These are phyloP conservation scores for Cladosporium sp. DNA, from an alignment of 2,329 filamentous ascomycete species.

Conservation along the genomic window DNA sequence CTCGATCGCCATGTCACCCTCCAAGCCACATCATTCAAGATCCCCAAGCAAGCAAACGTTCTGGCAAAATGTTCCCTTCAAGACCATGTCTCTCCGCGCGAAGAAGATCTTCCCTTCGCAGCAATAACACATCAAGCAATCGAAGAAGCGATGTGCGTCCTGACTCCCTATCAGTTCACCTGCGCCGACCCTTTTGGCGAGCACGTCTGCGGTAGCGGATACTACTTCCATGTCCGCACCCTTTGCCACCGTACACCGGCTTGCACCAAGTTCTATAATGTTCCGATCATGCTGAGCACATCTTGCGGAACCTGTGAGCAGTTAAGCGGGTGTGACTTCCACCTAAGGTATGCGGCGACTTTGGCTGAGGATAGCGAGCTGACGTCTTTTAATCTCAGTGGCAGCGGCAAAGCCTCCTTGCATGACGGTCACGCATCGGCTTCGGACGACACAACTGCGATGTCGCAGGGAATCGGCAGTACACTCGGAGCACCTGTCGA, in stretches of 20 bases:
- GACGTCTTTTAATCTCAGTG: background rate
- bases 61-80: background rate
- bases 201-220: background rate
- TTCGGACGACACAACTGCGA: background rate
- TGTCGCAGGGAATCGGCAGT: background rate
- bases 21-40: background rate
- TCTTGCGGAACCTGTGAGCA: background rate
- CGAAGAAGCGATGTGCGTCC: background rate
- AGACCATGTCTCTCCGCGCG: background rate
- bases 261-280: background rate
- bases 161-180: constrained; percentile 4
- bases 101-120: background rate
- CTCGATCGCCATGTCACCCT: background rate
- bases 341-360: too few relatives aligned
- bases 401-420: background rate
- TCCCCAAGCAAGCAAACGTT: background rate
- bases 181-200: background rate
- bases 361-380: background rate
- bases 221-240: background rate
- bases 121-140: background rate
- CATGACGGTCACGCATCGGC: too few relatives aligned
- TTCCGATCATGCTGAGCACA: background rate
- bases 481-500: background rate
- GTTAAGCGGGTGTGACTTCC: background rate
- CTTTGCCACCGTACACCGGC: background rate